Evolutionary conservation across 1,139 yeast genomes (phyloP), one percentile per base, ranked within the genome.

Genomic region (Diutina mesorugosa): DNA sequence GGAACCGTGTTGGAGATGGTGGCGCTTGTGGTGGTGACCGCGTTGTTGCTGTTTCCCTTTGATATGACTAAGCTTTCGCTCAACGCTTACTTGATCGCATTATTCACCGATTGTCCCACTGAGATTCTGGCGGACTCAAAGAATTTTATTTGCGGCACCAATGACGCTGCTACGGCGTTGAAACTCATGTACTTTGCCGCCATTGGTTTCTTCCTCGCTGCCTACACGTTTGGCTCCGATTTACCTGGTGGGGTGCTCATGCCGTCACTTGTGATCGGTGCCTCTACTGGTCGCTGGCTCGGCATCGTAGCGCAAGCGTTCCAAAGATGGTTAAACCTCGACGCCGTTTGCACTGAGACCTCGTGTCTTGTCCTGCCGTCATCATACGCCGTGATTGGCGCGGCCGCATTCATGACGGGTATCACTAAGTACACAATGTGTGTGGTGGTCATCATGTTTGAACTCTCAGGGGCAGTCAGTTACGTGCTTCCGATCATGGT

Each of bases 221-320:
- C 87, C 0, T 83, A 84, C 61, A 75, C 90, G 0, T 85, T 80
- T 67, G 88, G 91, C 0, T 72, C 83, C 0, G 74, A 77, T 45
- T 71, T 87, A 7, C 95, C 95, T 0, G 90, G 93, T 2, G 95
- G 95, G 0, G 74, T 87, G 3, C 69, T 87, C 58, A 80, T 84
- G 80, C 95, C 95, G 0, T 80, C 89, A 0, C 72, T 87, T 63
- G 81, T 83, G 0, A 72, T 85, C 18, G 95, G 95, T 3, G 95
- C 88, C 0, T 70, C 84, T 1, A 70, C 79, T 9, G 95, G 95
- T 0, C 69, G 96, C 56, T 69, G 85, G 6, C 63, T 85, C 6
- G 96, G 96, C 0, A 73, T 84, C 2, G 55, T 83, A 1, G 76
- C 87, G 50, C 81, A 80, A 61, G 67, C 67, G 1, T 61, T 82